A percentile compares a stretch with the other conserved stretches of the same genome.
Evolutionary conservation across 176 grass and related monocot genomes (phyloP).

Genomic region (Hsuehochloa calcarea): DNA sequence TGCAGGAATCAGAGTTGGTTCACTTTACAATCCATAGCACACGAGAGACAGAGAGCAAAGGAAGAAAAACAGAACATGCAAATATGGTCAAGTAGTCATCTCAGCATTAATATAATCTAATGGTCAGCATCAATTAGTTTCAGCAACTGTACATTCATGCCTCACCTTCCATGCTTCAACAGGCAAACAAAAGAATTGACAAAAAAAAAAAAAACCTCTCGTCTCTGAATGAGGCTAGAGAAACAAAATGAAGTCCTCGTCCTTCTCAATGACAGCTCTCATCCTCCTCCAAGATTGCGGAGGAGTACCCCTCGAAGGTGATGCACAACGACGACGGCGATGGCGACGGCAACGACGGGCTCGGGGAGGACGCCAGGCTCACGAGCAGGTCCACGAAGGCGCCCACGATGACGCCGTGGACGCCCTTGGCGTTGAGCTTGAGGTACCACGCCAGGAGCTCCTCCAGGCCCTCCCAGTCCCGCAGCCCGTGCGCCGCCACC

Average conservation of each 20-base stretch:
- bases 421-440: conserved; percentile 69
- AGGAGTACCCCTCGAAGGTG: conserved; percentile 65
- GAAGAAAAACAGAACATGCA: neutral
- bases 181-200: conserved; percentile 5
- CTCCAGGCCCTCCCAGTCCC: conserved; percentile 75
- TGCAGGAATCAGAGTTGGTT: neutral
- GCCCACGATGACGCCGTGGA: conserved; percentile 63
- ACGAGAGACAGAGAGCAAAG: neutral
- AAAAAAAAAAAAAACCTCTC: neutral
- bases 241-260: neutral
- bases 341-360: conserved; percentile 24
- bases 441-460: conserved; percentile 76
- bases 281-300: conserved; percentile 38
- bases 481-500: conserved; percentile 65
- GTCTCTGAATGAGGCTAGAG: conserved; percentile 13
- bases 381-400: conserved; percentile 79
- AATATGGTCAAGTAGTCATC: conserved; percentile 4
- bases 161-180: conserved; percentile 19
- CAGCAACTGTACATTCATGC: conserved; percentile 48
- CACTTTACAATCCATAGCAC: neutral
- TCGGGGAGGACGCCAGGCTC: conserved; percentile 10
- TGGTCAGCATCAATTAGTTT: conserved; percentile 44
- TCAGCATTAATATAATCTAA: conserved; percentile 29
- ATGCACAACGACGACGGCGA: conserved; percentile 71
- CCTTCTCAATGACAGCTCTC: conserved; percentile 12